Percentiles rank a stretch among this genome's conserved stretches.
These are phyloP conservation scores for Rubroboletus satanas DNA, from an alignment of 768 basidiomycete species.

Conservation along the genomic window DNA sequence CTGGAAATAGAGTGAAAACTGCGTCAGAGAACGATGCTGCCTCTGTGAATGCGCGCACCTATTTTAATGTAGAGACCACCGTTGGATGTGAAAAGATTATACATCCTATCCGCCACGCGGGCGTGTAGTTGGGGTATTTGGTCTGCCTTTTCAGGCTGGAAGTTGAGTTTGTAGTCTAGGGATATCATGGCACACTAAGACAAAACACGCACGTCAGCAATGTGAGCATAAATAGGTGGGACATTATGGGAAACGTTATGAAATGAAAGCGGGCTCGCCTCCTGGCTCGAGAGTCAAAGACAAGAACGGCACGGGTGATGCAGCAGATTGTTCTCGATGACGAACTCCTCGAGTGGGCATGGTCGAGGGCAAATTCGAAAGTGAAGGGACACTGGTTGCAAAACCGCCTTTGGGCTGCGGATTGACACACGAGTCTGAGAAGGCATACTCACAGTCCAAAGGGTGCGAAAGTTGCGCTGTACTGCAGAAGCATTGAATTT, in stretches of 20 bases:
- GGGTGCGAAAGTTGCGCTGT: slow-evolving; percentile 43
- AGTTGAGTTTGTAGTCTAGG: slow-evolving; percentile 85
- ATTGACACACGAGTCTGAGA: neutral
- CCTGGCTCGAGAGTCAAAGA: neutral
- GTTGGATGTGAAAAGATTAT: slow-evolving; percentile 73
- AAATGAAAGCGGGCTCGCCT: neutral
- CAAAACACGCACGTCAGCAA: slow-evolving; percentile 1
- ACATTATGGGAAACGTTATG: neutral
- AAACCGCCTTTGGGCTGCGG: neutral
- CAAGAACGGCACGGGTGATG: neutral
- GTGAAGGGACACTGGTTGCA: neutral
- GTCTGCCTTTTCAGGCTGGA: slow-evolving; percentile 65
- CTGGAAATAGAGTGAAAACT: slow-evolving; percentile 24
- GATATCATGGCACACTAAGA: slow-evolving; percentile 64
- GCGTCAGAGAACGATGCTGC: neutral
- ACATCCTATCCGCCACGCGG: slow-evolving; percentile 76
- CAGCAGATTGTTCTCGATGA: neutral
- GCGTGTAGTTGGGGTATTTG: slow-evolving; percentile 79
- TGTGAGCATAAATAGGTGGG: neutral
- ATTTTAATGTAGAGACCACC: slow-evolving; percentile 87
- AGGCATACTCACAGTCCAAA: slow-evolving; percentile 42
- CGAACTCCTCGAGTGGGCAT: neutral
- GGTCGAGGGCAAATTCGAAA: neutral
- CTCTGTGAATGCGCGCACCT: slow-evolving; percentile 36
- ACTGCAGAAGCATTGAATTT: slow-evolving; percentile 48